phyloP scores from a whole-genome alignment of 108 stramenopile genomes.

The Aurantiochytrium sp. region DNA sequence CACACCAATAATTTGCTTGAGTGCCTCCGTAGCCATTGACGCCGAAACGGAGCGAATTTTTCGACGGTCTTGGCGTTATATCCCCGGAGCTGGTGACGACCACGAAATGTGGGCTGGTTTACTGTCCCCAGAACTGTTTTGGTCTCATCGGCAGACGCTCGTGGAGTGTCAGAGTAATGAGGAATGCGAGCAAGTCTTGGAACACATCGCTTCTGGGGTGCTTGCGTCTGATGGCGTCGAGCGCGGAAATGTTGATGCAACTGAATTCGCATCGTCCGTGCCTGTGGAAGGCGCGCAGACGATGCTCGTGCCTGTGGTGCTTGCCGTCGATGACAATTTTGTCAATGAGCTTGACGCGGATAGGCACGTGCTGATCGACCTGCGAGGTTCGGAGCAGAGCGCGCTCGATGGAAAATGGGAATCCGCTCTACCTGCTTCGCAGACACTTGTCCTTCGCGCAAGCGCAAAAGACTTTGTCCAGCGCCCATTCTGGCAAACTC shows the following conservation, averaged over 20 bases:
- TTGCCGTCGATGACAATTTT: not conserved
- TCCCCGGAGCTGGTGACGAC: not conserved
- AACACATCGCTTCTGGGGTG: not conserved
- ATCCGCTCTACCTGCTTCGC: not conserved
- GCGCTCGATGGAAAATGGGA: not conserved
- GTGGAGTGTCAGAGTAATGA: not conserved
- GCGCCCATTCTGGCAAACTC: not conserved
- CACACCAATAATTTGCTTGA: not conserved
- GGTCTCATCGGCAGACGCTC: not conserved
- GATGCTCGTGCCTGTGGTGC: not conserved
- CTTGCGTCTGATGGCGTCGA: no score
- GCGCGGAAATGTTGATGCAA: no score
- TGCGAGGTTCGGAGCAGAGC: not conserved
- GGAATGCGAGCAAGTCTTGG: not conserved
- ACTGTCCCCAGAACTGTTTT: not conserved
- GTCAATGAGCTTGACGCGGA: not conserved
- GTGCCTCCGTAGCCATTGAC: not conserved
- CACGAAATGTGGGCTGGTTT: not conserved
- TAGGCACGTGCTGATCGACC: not conserved
- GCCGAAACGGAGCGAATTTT: not conserved
- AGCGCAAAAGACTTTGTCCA: not conserved
- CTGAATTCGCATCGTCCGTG: no score
- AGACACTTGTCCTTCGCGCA: not conserved
- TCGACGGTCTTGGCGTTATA: not conserved
- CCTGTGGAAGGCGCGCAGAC: no score